A percentile compares a stretch with the other conserved stretches of the same genome.
These are phyloP conservation scores for Letharia lupina DNA, from an alignment of 495 filamentous ascomycete species.

Conservation along the genomic window DNA sequence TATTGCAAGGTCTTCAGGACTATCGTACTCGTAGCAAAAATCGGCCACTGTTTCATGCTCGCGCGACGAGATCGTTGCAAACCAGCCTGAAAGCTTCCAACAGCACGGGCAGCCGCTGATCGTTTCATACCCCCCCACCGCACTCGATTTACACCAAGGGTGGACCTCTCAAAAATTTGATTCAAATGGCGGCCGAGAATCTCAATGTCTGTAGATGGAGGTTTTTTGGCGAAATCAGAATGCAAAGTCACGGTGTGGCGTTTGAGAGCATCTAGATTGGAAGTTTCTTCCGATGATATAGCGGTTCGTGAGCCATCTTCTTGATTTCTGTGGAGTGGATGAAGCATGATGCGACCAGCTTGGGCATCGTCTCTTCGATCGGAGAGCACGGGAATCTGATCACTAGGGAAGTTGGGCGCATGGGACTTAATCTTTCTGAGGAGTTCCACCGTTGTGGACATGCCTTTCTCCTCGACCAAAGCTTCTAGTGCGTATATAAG, in stretches of 20 bases:
- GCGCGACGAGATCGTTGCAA: not conserved
- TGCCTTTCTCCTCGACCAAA: slow-evolving; percentile 14
- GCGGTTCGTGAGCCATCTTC: not conserved
- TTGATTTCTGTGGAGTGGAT: slow-evolving; percentile 12
- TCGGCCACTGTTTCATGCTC: slow-evolving; percentile 11
- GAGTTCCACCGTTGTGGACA: slow-evolving; percentile 23
- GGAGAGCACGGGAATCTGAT: slow-evolving; percentile 14
- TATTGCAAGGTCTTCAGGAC: slow-evolving; percentile 23
- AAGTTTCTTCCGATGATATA: not conserved
- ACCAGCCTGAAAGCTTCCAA: not conserved
- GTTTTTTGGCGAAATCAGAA: slow-evolving; percentile 16
- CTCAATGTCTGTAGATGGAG: not conserved
- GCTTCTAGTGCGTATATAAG: slow-evolving; percentile 17
- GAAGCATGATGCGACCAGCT: slow-evolving; percentile 21
- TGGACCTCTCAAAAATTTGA: not conserved
- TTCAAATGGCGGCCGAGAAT: slow-evolving; percentile 9
- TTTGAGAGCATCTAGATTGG: not conserved
- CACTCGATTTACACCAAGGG: slow-evolving; percentile 5
- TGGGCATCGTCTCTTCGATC: slow-evolving; percentile 1
- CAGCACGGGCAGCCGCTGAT: not conserved
- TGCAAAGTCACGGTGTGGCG: slow-evolving; percentile 14
- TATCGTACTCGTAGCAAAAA: slow-evolving; percentile 24
- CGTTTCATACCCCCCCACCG: not conserved
- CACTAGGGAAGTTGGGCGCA: slow-evolving; percentile 20
- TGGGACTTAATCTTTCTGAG: slow-evolving; percentile 10